phyloP scores from a whole-genome alignment of 495 filamentous ascomycete species.

The Astrocystis sublimbata region DNA sequence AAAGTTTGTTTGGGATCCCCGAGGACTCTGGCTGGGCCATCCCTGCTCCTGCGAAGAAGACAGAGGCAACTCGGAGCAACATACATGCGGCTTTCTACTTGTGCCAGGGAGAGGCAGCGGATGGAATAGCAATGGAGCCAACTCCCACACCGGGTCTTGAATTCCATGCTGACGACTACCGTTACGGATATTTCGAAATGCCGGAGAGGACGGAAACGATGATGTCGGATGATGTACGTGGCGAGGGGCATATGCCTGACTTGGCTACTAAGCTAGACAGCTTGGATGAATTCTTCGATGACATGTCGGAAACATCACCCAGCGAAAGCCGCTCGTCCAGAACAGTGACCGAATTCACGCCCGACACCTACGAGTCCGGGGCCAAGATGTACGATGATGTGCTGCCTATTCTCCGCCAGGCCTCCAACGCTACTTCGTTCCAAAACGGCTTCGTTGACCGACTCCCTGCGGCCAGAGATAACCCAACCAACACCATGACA shows the following conservation, averaged over 20 bases:
- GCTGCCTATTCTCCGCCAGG: conserved; percentile 81
- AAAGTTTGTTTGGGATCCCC: conserved; percentile 94
- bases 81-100: conserved; percentile 97
- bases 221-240: conserved; percentile 82
- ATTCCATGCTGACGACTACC: conserved; percentile 88
- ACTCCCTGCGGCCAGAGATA: conserved; percentile 51
- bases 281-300: conserved; percentile 92
- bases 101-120: conserved; percentile 55
- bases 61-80: conserved; percentile 78
- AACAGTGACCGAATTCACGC: conserved; percentile 62
- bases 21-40: conserved; percentile 96
- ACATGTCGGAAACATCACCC: conserved; percentile 52
- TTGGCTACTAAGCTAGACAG: conserved; percentile 89
- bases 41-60: conserved; percentile 86
- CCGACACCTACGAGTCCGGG: conserved; percentile 66
- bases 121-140: conserved; percentile 61
- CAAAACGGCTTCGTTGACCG: conserved; percentile 84
- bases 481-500: conserved; percentile 62
- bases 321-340: conserved; percentile 60
- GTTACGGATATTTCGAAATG: conserved; percentile 72
- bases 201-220: conserved; percentile 76
- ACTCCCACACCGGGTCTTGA: conserved; percentile 81
- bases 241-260: conserved; percentile 71
- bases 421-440: conserved; percentile 68
- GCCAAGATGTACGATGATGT: conserved; percentile 93